These are phyloP conservation scores for Pseudocercospora vitis DNA, from an alignment of 2,329 filamentous ascomycete species.

Conservation along the genomic window DNA sequence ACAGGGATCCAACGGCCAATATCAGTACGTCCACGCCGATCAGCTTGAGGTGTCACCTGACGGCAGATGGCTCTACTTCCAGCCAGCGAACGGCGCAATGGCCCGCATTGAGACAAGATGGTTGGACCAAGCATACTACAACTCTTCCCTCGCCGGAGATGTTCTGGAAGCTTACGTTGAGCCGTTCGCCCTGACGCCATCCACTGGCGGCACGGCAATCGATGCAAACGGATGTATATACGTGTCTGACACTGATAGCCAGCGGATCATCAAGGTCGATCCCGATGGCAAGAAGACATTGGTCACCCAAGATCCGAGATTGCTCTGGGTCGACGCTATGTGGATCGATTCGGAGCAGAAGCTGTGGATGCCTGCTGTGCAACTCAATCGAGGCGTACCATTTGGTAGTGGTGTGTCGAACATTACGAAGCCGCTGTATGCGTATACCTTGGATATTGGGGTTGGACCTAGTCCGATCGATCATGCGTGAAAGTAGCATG, in stretches of 20 bases:
- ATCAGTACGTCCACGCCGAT: conserved; percentile 37
- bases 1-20: conserved; percentile 23
- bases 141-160: conserved; percentile 32
- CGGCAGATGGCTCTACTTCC: conserved; percentile 41
- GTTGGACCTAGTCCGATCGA: conserved; percentile 33
- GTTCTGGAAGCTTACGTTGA: conserved; percentile 31
- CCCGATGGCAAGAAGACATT: conserved; percentile 33
- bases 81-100: conserved; percentile 41
- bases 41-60: conserved; percentile 45
- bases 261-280: conserved; percentile 32
- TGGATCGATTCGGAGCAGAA: conserved; percentile 32
- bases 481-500: conserved; percentile 31
- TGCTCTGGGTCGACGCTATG: conserved; percentile 38
- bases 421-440: conserved; percentile 31
- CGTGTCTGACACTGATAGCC: conserved; percentile 38
- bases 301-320: conserved; percentile 33
- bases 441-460: conserved; percentile 33
- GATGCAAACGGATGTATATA: conserved; percentile 44
- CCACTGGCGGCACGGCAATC: conserved; percentile 43
- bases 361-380: conserved; percentile 37
- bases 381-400: conserved; percentile 34
- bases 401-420: conserved; percentile 33
- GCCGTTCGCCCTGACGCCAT: conserved; percentile 39
- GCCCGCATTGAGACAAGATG: conserved; percentile 39
- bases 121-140: conserved; percentile 39